Evolutionary conservation across 2,329 filamentous ascomycete species (phyloP).

Genomic region (Whalleya microplaca): DNA sequence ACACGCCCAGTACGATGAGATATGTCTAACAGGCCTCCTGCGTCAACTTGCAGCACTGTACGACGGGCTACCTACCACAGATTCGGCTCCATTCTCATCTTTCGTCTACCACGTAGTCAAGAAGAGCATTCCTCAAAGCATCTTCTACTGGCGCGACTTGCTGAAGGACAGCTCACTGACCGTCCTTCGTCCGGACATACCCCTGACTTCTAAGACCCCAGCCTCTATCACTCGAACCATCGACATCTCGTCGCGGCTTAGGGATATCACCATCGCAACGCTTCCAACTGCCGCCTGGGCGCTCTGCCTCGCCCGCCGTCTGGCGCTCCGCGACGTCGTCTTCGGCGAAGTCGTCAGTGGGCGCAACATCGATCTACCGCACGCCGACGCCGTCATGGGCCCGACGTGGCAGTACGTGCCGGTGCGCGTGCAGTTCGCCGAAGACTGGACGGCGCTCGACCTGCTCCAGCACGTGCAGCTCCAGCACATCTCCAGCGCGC

Average conservation of each 20-base stretch:
- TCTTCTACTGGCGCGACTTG: slow-evolving; percentile 64
- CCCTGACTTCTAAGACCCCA: slow-evolving; percentile 42
- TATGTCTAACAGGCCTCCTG: slow-evolving; percentile 66
- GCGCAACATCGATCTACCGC: slow-evolving; percentile 60
- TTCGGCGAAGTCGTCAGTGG: slow-evolving; percentile 71
- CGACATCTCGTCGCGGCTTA: slow-evolving; percentile 51
- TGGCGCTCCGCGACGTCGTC: slow-evolving; percentile 57
- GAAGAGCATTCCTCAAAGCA: slow-evolving; percentile 50
- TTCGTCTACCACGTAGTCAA: slow-evolving; percentile 49
- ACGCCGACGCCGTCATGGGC: slow-evolving; percentile 61
- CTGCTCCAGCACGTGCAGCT: slow-evolving; percentile 58
- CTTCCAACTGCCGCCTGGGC: slow-evolving; percentile 72
- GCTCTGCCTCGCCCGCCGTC: slow-evolving; percentile 60
- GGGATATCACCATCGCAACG: slow-evolving; percentile 64
- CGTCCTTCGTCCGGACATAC: slow-evolving; percentile 43
- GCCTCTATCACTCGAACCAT: slow-evolving; percentile 47
- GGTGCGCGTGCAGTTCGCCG: slow-evolving; percentile 59
- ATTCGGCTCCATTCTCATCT: slow-evolving; percentile 48
- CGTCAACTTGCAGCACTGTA: slow-evolving; percentile 62
- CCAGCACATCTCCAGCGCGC: slow-evolving; percentile 60
- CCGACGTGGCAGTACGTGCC: slow-evolving; percentile 72
- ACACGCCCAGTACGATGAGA: slow-evolving; percentile 72
- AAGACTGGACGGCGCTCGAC: slow-evolving; percentile 54
- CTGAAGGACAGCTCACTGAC: slow-evolving; percentile 59
- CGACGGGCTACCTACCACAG: slow-evolving; percentile 34